Evolutionary conservation across 2,329 filamentous ascomycete genomes (phyloP).

Genomic region (Verticillium tricorpus): DNA sequence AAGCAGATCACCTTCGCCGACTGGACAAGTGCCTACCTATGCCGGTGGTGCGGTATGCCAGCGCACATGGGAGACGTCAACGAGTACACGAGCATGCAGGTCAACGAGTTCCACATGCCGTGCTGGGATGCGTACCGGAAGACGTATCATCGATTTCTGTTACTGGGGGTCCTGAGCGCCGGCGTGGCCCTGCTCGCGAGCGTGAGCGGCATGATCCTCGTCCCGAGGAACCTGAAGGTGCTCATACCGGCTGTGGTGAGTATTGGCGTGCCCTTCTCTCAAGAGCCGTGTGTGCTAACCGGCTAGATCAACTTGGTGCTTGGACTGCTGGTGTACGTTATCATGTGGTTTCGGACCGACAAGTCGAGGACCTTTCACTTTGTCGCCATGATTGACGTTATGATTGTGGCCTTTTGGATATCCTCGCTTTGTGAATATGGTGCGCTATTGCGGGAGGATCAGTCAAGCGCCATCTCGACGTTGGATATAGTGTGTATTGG

Average conservation of each 20-base stretch:
- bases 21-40: constrained; percentile 28
- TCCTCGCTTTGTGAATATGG: constrained; percentile 14
- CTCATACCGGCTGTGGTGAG: constrained; percentile 23
- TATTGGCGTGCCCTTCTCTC: background rate
- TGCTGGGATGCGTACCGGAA: constrained; percentile 35
- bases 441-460: background rate
- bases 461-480: background rate
- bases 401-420: constrained; percentile 26
- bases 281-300: background rate
- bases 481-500: constrained; percentile 13
- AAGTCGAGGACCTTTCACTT: constrained; percentile 33
- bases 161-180: constrained; percentile 31
- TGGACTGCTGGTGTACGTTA: constrained; percentile 25
- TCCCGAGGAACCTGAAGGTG: constrained; percentile 12
- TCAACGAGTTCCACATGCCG: constrained; percentile 31
- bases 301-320: constrained; percentile 30
- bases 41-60: constrained; percentile 40
- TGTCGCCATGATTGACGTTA: constrained; percentile 29
- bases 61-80: constrained; percentile 12
- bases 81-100: background rate
- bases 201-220: constrained; percentile 23
- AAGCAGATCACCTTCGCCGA: constrained; percentile 31
- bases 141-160: constrained; percentile 25
- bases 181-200: constrained; percentile 7
- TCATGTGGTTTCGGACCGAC: constrained; percentile 29